Conservation (phyloP, 345 rosid species). For the Boechera stricta region DNA sequence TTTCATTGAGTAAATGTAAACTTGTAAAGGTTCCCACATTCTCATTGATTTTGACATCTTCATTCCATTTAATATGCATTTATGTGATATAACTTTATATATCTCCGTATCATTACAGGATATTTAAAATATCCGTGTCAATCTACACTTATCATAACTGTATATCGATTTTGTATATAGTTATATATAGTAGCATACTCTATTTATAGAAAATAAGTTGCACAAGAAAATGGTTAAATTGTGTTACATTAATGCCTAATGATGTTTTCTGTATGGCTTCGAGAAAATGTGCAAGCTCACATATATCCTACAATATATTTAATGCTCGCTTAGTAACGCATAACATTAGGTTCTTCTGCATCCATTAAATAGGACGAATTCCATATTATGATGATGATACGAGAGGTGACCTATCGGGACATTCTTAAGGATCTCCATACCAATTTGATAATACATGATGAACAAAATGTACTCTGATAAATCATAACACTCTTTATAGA, state of each 20-base stretch:
- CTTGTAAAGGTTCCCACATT: constrained; percentile 1
- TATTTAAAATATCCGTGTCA: background rate
- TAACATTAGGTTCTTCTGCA: background rate
- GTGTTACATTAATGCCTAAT: background rate
- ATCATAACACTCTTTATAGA: background rate
- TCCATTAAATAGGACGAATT: background rate
- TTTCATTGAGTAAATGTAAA: background rate
- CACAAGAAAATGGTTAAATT: background rate
- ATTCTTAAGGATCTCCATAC: background rate
- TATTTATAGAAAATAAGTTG: background rate
- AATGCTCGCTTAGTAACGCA: background rate
- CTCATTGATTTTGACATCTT: constrained; percentile 3
- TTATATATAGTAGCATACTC: background rate
- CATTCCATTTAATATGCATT: constrained; percentile 3
- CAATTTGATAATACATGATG: background rate
- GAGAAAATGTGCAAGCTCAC: too few relatives aligned
- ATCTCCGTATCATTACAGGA: background rate
- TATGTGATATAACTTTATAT: background rate
- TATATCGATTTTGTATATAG: background rate
- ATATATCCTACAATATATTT: too few relatives aligned
- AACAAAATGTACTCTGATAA: background rate
- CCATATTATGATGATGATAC: background rate
- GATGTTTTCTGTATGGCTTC: too few relatives aligned
- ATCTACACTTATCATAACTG: background rate
- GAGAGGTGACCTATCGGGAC: background rate